Evolutionary conservation across 805 yeast genomes (phyloP), one percentile per base, ranked within the genome.

Genomic region (Wickerhamiella spandovensis): DNA sequence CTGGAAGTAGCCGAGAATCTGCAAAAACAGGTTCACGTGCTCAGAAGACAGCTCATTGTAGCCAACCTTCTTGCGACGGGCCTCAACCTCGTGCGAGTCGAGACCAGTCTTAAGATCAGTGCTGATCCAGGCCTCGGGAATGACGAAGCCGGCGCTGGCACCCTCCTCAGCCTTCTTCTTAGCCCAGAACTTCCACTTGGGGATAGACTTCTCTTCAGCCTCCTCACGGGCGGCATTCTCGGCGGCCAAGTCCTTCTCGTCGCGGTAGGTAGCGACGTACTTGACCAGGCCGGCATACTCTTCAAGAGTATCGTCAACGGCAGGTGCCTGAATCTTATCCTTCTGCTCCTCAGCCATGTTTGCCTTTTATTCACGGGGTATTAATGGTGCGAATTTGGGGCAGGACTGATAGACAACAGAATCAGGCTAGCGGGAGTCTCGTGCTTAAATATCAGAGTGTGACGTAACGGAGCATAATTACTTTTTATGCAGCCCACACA

Each of bases 11-110:
- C 81, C 77, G 61, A 83, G 64, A 70, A 86, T 84, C 77, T 85
- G 86, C 60, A 84, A 70, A 58, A 85, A 64, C 72, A 84, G 61
- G 74, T 82, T 83, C 72, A 82, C 89, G 64, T 78, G 73, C 70
- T 85, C 95, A 72, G 86, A 90, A 60, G 84, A 78, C 82, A 86
- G 82, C 74, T 86, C 92, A 71, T 86, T 86, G 61, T 74, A 72
- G 76, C 95, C 95, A 64, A 72, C 84, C 79, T 81, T 84, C 86
- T 84, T 84, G 74, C 94, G 81, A 77, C 95, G 84, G 71, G 72
- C 76, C 67, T 71, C 61, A 55, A 83, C 90, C 70, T 86, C 95
- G 49, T 79, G 86, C 54, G 77, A 70, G 54, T 82, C 67, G 65
- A 86, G 75, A 81, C 95, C 95, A 61, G 70, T 67, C 60, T 78